Conservation (phyloP, 768 basidiomycete genomes). For the Suillus tomentosus region DNA sequence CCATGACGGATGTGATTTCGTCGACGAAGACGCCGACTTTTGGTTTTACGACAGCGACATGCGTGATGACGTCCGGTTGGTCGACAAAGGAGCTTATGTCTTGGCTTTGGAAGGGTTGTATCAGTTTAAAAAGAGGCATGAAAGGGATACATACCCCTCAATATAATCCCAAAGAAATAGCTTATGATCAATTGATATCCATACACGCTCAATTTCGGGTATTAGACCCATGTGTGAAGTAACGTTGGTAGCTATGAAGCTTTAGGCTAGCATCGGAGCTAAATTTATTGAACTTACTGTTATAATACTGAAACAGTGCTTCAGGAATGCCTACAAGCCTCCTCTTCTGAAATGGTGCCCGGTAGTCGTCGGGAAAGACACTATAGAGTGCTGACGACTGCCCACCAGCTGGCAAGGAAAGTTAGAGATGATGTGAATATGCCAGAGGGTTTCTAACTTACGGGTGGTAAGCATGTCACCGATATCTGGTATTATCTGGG, state of each 20-base stretch:
- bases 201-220: constrained; percentile 91
- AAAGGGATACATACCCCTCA: constrained; percentile 67
- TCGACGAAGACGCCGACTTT: constrained; percentile 89
- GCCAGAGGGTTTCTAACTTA: constrained; percentile 34
- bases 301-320: constrained; percentile 75
- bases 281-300: constrained; percentile 48
- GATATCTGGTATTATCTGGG: constrained; percentile 72
- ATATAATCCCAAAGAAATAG: constrained; percentile 96
- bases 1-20: constrained; percentile 84
- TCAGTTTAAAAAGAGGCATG: constrained; percentile 8
- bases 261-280: constrained; percentile 15
- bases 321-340: constrained; percentile 79
- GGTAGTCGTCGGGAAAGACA: constrained; percentile 73
- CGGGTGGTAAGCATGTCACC: constrained; percentile 67
- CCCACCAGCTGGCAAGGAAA: constrained; percentile 48
- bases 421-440: constrained; percentile 6
- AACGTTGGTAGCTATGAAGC: constrained; percentile 57
- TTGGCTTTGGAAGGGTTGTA: constrained; percentile 48
- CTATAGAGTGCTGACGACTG: constrained; percentile 79
- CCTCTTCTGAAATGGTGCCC: constrained; percentile 79
- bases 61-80: constrained; percentile 85
- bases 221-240: constrained; percentile 88
- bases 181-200: constrained; percentile 94
- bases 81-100: constrained; percentile 92
- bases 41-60: constrained; percentile 86